These are phyloP conservation scores for Cyclostephanos invisitatus DNA, from an alignment of 108 stramenopile species.

Conservation along the genomic window DNA sequence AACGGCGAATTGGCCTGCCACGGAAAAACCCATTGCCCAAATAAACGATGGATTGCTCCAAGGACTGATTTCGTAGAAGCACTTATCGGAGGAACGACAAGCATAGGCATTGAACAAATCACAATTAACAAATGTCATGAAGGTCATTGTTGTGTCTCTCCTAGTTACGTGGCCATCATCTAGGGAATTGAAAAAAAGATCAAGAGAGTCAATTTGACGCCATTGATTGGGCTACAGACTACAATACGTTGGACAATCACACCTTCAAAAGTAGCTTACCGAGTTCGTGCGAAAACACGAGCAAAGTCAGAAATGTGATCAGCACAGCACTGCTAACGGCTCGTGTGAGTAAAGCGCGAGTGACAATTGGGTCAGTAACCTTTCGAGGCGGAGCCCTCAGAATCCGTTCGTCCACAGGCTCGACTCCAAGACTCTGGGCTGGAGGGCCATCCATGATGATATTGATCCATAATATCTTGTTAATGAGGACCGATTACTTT, in stretches of 20 bases:
- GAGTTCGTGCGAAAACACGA: slow-evolving; percentile 85
- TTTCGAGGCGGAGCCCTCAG: slow-evolving; percentile 87
- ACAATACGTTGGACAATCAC: neutral
- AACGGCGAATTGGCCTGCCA: slow-evolving; percentile 90
- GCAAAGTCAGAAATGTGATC: slow-evolving; percentile 86
- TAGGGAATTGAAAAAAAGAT: neutral
- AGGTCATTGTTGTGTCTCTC: slow-evolving; percentile 97
- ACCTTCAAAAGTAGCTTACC: slow-evolving; percentile 20
- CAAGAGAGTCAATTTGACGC: neutral
- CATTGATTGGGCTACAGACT: neutral
- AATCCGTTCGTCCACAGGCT: slow-evolving; percentile 86
- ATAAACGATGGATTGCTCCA: slow-evolving; percentile 88
- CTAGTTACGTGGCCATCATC: slow-evolving; percentile 80
- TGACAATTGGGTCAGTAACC: slow-evolving; percentile 89
- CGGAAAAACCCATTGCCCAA: slow-evolving; percentile 80
- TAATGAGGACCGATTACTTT: neutral
- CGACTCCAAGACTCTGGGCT: slow-evolving; percentile 91
- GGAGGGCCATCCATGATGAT: slow-evolving; percentile 99
- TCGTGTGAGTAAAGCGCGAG: slow-evolving; percentile 77
- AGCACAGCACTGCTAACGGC: slow-evolving; percentile 85
- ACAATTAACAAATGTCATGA: slow-evolving; percentile 96
- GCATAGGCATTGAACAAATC: slow-evolving; percentile 96
- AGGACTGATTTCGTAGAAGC: slow-evolving; percentile 80
- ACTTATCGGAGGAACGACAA: slow-evolving; percentile 83
- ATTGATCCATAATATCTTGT: slow-evolving; percentile 94